Base-by-base conservation (phyloP, 345 rosid species). In the Conringia planisiliqua region DNA sequence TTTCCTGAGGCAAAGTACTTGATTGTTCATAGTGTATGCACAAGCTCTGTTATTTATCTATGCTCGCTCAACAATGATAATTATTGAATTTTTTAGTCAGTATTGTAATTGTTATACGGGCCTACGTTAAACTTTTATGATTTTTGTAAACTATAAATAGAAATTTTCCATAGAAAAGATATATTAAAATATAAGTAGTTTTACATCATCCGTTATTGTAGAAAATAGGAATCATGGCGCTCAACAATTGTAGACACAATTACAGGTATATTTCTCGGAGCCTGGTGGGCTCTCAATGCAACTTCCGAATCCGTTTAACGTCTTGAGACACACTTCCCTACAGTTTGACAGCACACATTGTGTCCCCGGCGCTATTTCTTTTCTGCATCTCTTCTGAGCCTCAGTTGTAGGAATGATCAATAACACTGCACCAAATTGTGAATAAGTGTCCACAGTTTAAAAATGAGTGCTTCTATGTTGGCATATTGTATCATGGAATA, bases 11-110 rank as follows among this genome's bases (percentile, higher is more conserved):
- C 24, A 47, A 43, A 59, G 9, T 59, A 29, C 35, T 70, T 35
- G 32, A 70, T 57, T 70, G 46, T 43, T 71, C n/a, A 46, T 59
- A 58, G 46, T 63, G 47, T 55, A 71, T 62, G 33, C 68, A 47
- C 38, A 48, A n/a, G 50, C 10, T 71, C 68, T 26, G 14, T 60
- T 47, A 6, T 1, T 7, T 51, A 6, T 22, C 1, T 39, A 38
- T 60, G 18, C 47, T 20, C 29, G 17, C 30, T 11, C 47, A 20
- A 22, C 12, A 61, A 61, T 55, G 38, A 7, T 56, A 9, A 57
- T 33, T 10, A 32, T 20, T 57, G 42, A 54, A 7, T n/a, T 13
- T 5, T 29, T 7, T 27, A 27, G 38, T 55, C 35, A 52, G 16
- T 17, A 7, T 54, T 52, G 17, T 6, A 27, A 7, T 24, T 13